Evolutionary conservation across 768 basidiomycete species (phyloP).

Genomic region (Rhodosporidiobolus odoratus): DNA sequence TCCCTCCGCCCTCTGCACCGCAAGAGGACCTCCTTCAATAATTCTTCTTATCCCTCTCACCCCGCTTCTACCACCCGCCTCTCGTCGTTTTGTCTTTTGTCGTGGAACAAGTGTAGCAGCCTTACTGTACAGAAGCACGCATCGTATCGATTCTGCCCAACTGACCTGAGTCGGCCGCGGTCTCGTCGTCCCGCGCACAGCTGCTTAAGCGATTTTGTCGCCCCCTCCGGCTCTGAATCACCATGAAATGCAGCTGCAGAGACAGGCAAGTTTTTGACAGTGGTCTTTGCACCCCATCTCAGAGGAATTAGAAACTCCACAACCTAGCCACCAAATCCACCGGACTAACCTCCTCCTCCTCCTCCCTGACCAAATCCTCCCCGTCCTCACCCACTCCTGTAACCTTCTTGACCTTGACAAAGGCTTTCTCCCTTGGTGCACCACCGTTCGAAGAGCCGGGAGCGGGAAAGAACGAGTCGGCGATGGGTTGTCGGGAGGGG

Average conservation of each 20-base stretch:
- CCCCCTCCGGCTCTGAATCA: no score
- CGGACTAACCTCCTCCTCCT: conserved; percentile 28
- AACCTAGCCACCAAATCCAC: conserved; percentile 35
- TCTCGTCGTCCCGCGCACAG: no score
- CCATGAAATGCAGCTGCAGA: no score
- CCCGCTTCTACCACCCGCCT: no score
- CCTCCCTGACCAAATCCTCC: conserved; percentile 13
- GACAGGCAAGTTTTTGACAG: no score
- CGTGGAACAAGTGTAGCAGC: no score
- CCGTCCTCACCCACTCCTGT: not conserved
- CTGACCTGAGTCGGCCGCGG: no score
- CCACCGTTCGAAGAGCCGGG: conserved; percentile 4
- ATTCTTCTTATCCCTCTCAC: not conserved
- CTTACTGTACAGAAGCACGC: no score
- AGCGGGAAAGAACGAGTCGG: conserved; percentile 37
- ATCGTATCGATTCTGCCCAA: no score
- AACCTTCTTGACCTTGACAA: not conserved
- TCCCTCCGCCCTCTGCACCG: conserved; percentile 8
- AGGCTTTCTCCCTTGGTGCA: not conserved
- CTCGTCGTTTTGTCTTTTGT: no score
- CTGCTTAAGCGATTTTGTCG: no score
- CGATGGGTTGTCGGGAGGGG: conserved; percentile 35
- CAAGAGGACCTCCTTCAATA: not conserved
- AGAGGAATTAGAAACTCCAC: conserved; percentile 26
- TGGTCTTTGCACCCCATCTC: no score